Conservation (phyloP, 2,329 filamentous ascomycete genomes). For the Trichoderma pleuroti region DNA sequence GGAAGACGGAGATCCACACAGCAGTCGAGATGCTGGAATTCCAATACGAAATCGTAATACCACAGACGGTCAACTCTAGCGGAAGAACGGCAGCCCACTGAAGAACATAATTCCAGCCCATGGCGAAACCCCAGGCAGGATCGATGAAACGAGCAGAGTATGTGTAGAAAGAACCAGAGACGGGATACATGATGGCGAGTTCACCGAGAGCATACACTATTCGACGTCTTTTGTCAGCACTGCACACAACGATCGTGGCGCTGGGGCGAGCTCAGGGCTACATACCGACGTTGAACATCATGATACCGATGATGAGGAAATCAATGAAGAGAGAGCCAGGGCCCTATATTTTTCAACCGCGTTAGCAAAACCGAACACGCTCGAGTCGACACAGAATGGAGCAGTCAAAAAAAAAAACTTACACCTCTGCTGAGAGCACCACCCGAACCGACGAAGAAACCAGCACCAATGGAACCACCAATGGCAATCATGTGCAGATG, state of each 20-base stretch:
- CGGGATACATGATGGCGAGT: conserved; percentile 55
- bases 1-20: conserved; percentile 20
- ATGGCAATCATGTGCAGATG: conserved; percentile 60
- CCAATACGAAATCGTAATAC: conserved; percentile 52
- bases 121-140: conserved; percentile 54
- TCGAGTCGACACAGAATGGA: background rate
- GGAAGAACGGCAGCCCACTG: conserved; percentile 48
- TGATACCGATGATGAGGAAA: conserved; percentile 49
- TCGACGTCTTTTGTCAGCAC: background rate
- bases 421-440: conserved; percentile 46
- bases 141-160: conserved; percentile 58
- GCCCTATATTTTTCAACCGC: conserved; percentile 24
- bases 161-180: conserved; percentile 58
- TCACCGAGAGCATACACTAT: conserved; percentile 55
- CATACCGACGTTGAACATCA: conserved; percentile 49
- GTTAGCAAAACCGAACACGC: background rate
- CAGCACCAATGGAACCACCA: conserved; percentile 37
- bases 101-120: conserved; percentile 50
- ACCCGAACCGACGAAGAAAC: conserved; percentile 51
- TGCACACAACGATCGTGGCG: background rate
- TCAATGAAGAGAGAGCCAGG: conserved; percentile 37
- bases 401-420: conserved; percentile 25
- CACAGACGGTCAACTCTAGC: conserved; percentile 47
- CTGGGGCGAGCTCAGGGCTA: background rate
- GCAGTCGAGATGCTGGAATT: conserved; percentile 40